Conservation (phyloP, 257 asterid species). For the Solanum corneliomulleri region DNA sequence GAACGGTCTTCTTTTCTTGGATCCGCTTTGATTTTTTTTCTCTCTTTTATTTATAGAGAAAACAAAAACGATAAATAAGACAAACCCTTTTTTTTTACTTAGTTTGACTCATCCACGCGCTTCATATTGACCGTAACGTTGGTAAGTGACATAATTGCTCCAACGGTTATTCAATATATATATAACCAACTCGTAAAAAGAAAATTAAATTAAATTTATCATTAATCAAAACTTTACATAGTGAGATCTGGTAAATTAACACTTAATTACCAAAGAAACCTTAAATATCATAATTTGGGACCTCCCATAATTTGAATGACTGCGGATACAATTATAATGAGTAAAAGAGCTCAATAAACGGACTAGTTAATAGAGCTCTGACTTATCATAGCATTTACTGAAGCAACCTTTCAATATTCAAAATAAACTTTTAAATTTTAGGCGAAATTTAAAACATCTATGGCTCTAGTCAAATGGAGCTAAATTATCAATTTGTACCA, state of each 20-base stretch:
- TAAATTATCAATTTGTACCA: not conserved
- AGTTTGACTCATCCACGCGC: not conserved
- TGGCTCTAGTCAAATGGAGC: not conserved
- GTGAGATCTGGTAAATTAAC: not conserved
- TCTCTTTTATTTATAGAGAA: not conserved
- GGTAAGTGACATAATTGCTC: not conserved
- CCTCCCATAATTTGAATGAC: too few relatives aligned
- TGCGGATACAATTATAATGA: too few relatives aligned
- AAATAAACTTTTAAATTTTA: not conserved
- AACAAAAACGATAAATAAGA: not conserved
- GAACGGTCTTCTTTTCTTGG: conserved; percentile 65
- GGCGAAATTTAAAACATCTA: too few relatives aligned
- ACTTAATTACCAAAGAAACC: not conserved
- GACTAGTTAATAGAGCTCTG: not conserved
- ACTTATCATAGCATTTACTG: not conserved
- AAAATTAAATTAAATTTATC: not conserved
- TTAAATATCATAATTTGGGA: too few relatives aligned
- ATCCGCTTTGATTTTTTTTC: conserved; percentile 12
- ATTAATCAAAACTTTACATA: not conserved
- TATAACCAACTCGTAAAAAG: not conserved
- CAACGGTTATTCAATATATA: not conserved
- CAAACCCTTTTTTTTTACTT: not conserved
- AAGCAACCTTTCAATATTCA: not conserved
- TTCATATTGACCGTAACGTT: not conserved
- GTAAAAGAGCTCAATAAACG: not conserved